A percentile compares a stretch with the other conserved stretches of the same genome.
Conservation (phyloP, 208 protist species). For the Willaertia magna region DNA sequence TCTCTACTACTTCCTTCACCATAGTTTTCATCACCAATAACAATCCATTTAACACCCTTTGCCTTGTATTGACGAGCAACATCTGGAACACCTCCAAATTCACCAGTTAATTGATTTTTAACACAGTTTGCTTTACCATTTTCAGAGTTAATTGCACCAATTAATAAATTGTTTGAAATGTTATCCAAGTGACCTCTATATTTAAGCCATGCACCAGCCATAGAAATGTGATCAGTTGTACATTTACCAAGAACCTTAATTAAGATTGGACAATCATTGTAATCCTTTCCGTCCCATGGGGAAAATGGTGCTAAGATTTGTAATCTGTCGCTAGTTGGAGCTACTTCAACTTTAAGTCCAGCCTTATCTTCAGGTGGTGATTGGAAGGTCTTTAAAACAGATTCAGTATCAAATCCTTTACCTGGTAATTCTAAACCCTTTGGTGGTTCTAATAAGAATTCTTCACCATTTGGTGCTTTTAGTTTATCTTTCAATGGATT, state of each 20-base stretch:
- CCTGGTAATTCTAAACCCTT: constrained; percentile 40
- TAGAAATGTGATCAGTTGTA: constrained; percentile 71
- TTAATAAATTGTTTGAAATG: constrained; percentile 70
- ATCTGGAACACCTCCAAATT: constrained; percentile 32
- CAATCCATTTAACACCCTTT: constrained; percentile 48
- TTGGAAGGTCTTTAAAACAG: constrained; percentile 41
- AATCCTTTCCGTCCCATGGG: constrained; percentile 44
- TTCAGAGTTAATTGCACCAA: constrained; percentile 53
- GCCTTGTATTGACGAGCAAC: constrained; percentile 41
- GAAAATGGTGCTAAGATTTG: constrained; percentile 46
- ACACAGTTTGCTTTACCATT: constrained; percentile 53
- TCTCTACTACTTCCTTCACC: constrained; percentile 59
- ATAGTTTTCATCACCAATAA: constrained; percentile 70
- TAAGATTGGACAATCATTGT: constrained; percentile 26
- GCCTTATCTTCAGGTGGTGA: constrained; percentile 31
- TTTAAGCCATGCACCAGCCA: constrained; percentile 59
- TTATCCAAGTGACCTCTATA: constrained; percentile 73
- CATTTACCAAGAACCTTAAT: constrained; percentile 65
- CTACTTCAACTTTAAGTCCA: constrained; percentile 37
- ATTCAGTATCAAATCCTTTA: constrained; percentile 43
- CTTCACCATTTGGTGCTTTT: constrained; percentile 29
- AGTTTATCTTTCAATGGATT: constrained; percentile 53
- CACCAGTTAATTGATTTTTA: constrained; percentile 45
- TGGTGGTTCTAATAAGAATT: constrained; percentile 36
- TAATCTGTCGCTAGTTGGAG: constrained; percentile 34